A percentile compares a stretch with the other conserved stretches of the same genome.
Conservation (phyloP, 106 monocot genomes). For the Ottelia alismoides region DNA sequence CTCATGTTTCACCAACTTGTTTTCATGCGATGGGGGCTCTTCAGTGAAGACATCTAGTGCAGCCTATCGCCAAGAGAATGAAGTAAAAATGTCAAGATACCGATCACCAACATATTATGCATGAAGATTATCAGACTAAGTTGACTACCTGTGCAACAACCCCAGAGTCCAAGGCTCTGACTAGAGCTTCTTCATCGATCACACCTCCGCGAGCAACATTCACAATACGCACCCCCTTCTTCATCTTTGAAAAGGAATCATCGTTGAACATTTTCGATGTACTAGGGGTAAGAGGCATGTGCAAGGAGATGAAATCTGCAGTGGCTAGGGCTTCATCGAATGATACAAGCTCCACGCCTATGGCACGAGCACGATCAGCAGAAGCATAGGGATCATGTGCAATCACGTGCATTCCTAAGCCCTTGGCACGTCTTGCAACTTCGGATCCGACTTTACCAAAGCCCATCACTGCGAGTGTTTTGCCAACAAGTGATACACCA, state of each 20-base stretch:
- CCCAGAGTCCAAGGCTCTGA: conserved; percentile 49
- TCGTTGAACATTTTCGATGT: conserved; percentile 60
- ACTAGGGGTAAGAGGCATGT: conserved; percentile 64
- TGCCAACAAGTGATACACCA: conserved; percentile 76
- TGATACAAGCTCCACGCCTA: conserved; percentile 62
- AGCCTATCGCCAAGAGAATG: conserved; percentile 18
- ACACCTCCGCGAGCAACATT: conserved; percentile 85
- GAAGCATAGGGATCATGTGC: conserved; percentile 87
- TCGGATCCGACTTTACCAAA: conserved; percentile 88
- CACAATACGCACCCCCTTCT: conserved; percentile 59
- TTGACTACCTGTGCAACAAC: conserved; percentile 53
- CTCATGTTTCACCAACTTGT: conserved; percentile 59
- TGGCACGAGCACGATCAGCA: conserved; percentile 61
- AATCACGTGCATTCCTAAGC: conserved; percentile 75
- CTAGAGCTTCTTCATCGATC: conserved; percentile 65
- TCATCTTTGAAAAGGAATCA: conserved; percentile 56
- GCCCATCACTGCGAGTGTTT: conserved; percentile 63
- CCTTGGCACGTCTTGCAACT: conserved; percentile 75
- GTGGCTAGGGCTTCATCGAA: conserved; percentile 45
- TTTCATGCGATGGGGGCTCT: conserved; percentile 56
- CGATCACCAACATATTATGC: no score
- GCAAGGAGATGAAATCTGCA: conserved; percentile 69
- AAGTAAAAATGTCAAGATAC: no score
- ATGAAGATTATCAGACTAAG: neutral
- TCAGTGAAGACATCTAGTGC: conserved; percentile 77